Conservation (phyloP, 108 stramenopile genomes). For the Tribonema minus region DNA sequence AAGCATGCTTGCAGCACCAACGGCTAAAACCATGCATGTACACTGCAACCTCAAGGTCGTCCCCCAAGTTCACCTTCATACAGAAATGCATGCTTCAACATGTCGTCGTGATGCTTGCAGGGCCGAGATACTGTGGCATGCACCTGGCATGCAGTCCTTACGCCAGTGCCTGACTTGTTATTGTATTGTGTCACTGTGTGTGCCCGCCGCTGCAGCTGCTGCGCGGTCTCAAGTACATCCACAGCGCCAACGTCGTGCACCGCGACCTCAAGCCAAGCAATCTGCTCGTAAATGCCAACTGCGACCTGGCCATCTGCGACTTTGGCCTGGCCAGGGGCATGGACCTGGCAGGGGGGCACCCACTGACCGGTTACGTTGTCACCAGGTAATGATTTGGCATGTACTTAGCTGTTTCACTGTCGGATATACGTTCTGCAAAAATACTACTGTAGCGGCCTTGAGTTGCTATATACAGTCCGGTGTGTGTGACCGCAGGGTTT, state of each 20-base stretch:
- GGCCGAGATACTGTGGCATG: too few species aligned
- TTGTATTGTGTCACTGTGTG: not conserved
- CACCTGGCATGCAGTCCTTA: too few species aligned
- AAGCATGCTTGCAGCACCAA: too few species aligned
- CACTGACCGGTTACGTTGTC: slow-evolving; percentile 41
- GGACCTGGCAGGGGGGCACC: slow-evolving; percentile 31
- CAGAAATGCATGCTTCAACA: too few species aligned
- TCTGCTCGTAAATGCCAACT: slow-evolving; percentile 57
- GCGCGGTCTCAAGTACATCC: slow-evolving; percentile 57
- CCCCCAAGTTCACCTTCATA: too few species aligned
- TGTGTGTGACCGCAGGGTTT: not conserved
- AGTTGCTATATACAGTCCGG: not conserved
- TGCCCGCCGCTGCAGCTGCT: slow-evolving; percentile 26
- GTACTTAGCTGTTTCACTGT: not conserved
- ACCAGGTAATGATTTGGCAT: not conserved
- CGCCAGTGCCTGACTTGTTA: too few species aligned
- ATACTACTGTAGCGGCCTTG: not conserved
- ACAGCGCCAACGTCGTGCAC: slow-evolving; percentile 54
- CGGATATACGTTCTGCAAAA: not conserved
- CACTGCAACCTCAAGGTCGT: too few species aligned
- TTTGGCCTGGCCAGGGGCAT: slow-evolving; percentile 61
- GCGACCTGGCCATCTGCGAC: slow-evolving; percentile 66
- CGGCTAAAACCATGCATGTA: too few species aligned
- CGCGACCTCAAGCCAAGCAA: slow-evolving; percentile 50
- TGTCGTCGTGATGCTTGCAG: too few species aligned